Evolutionary conservation across 129 eudicot genomes (phyloP).

Genomic region (Tagetes erecta): DNA sequence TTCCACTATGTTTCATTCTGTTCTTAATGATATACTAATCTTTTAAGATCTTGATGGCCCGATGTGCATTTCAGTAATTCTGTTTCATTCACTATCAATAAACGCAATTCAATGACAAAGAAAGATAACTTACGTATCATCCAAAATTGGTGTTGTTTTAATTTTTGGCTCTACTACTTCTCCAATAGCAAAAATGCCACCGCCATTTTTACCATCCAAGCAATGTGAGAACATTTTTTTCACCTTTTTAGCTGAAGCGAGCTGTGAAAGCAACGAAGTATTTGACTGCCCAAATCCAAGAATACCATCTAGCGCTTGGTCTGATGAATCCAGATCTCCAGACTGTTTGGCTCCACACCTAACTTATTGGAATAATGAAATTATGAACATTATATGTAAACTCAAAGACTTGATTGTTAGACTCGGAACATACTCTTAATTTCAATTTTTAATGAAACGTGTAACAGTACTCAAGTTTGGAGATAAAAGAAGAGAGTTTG

Average conservation of each 20-base stretch:
- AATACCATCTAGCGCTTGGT: conserved; percentile 49
- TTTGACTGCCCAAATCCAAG: conserved; percentile 54
- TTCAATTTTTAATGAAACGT: background rate
- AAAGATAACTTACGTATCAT: conserved; percentile 38
- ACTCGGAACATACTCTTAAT: background rate
- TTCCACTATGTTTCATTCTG: background rate
- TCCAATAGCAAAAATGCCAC: conserved; percentile 61
- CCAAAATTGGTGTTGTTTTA: conserved; percentile 45
- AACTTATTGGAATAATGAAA: conserved; percentile 20
- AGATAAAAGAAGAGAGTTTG: background rate
- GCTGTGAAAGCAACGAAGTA: conserved; percentile 49
- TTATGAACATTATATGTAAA: conserved; percentile 11
- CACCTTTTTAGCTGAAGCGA: conserved; percentile 38
- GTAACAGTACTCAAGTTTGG: background rate
- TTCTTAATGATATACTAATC: background rate
- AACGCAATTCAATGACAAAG: background rate
- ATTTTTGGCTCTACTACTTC: conserved; percentile 46
- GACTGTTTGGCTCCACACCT: conserved; percentile 53
- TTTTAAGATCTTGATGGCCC: background rate
- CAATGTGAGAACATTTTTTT: conserved; percentile 50
- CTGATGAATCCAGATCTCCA: conserved; percentile 38
- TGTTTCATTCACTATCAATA: background rate
- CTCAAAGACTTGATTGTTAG: background rate
- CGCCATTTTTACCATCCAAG: conserved; percentile 48
- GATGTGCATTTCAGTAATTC: background rate